Percentiles rank a stretch among this genome's conserved stretches.
Conservation (phyloP, 805 yeast genomes). For the Myxozyma mucilagina region DNA sequence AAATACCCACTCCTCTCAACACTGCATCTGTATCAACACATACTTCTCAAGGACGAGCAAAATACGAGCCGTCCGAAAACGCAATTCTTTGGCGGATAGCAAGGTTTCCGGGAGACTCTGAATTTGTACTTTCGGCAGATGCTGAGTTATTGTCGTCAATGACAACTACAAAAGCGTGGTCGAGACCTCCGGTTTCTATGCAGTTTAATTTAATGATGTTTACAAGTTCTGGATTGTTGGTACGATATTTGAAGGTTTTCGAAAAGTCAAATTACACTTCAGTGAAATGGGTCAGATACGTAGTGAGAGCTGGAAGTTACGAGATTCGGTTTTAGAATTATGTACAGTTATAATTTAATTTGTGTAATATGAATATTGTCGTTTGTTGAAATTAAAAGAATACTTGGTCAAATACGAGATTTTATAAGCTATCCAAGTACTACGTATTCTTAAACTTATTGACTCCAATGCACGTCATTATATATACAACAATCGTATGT, state of each 20-base stretch:
- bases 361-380: background rate
- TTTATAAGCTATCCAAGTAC: background rate
- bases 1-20: slow-evolving; percentile 69
- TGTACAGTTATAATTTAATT: background rate
- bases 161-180: slow-evolving; percentile 49
- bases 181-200: slow-evolving; percentile 73
- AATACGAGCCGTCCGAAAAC: slow-evolving; percentile 64
- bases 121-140: slow-evolving; percentile 59
- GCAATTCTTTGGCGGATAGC: slow-evolving; percentile 68
- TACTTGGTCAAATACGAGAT: background rate
- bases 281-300: slow-evolving; percentile 85
- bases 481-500: background rate
- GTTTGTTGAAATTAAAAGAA: too few relatives aligned
- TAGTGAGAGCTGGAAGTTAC: slow-evolving; percentile 73
- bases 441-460: background rate
- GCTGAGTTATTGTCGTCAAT: slow-evolving; percentile 45
- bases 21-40: slow-evolving; percentile 50
- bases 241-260: slow-evolving; percentile 66
- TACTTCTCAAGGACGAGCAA: slow-evolving; percentile 64
- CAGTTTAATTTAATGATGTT: slow-evolving; percentile 71
- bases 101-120: slow-evolving; percentile 67
- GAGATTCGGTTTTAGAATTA: slow-evolving; percentile 49
- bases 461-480: background rate
- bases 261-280: slow-evolving; percentile 65
- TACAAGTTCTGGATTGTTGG: slow-evolving; percentile 73